Evolutionary conservation across 176 grass and related monocot species (phyloP).

Genomic region (Otatea glauca): DNA sequence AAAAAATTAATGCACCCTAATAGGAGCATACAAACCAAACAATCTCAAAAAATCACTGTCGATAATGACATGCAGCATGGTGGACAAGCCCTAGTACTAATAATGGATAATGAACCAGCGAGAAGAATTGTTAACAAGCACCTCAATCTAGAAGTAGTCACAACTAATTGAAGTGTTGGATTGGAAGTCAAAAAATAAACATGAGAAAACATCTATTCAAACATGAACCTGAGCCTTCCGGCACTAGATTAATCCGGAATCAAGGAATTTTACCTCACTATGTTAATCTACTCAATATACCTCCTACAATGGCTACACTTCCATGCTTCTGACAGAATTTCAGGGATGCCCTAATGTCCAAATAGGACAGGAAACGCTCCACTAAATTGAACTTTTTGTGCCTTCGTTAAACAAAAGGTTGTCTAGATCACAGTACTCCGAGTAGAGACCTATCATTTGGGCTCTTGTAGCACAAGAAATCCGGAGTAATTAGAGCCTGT

Average conservation of each 20-base stretch:
- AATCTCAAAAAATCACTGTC: not conserved
- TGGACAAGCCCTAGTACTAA: not conserved
- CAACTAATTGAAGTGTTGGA: not conserved
- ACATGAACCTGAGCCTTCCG: not conserved
- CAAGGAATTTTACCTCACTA: not conserved
- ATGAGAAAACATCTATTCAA: not conserved
- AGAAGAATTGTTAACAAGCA: not conserved
- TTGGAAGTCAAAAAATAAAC: not conserved
- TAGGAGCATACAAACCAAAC: not conserved
- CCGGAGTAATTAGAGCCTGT: not conserved
- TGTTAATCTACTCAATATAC: not conserved
- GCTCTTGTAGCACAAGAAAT: not conserved
- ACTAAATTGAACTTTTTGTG: not conserved
- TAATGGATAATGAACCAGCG: not conserved
- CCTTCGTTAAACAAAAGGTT: not conserved
- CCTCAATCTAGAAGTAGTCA: not conserved
- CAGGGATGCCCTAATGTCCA: not conserved
- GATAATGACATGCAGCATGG: conserved; percentile 2
- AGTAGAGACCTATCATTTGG: not conserved
- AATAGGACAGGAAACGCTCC: not conserved
- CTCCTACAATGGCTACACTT: not conserved
- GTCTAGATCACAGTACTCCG: not conserved
- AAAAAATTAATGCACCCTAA: not conserved
- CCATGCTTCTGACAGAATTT: not conserved
- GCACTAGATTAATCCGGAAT: not conserved